Base-by-base conservation (phyloP, 305 asterid species). In the Fraxinus sp. region DNA sequence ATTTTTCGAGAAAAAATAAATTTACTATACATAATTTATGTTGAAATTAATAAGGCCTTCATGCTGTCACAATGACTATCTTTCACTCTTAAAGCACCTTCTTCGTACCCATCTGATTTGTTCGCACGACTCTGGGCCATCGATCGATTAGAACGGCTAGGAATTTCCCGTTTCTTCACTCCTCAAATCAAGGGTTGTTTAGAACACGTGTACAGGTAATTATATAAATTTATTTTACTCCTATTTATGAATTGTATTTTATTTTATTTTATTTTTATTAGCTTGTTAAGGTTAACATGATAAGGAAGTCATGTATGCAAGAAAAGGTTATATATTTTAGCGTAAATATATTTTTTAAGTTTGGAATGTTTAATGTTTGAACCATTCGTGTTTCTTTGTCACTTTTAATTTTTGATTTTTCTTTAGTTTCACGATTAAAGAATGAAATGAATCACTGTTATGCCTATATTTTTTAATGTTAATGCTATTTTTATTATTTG, bases 71-170 rank as follows among this genome's bases (percentile, higher is more conserved):
- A 1, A 55, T 55, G 8, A 16, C 2, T 4, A 22, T 71, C 39
- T 35, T 35, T 62, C 13, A 72, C 13, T 11, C 0, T 16, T 78
- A 28, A 78, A 84, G 89, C 79, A 1, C 91, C 91, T 0, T 76
- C 79, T 36, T 70, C 78, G 10, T 87, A 82, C 46, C 94, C 94
- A 0, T 87, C 88, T 7, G 93, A 91, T 74, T 11, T 86, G 18
- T 87, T 78, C n/a, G 88, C 80, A 7, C 82, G 85, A 14, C 77
- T 88, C 0, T 87, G 90, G 90, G 92, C 90, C 0, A 81, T 89
- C 5, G 91, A 89, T 71, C 82, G 91, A 22, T 80, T 89, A 20
- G 88, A 85, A 26, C 83, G 91, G 33, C 90, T 91, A 4, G 93
- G 94, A 59, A 85, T 91, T 66, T 91, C 91, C 5, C 88, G 88